Evolutionary conservation across 2,329 filamentous ascomycete species (phyloP).

Genomic region (Epichloe brachyelytri): DNA sequence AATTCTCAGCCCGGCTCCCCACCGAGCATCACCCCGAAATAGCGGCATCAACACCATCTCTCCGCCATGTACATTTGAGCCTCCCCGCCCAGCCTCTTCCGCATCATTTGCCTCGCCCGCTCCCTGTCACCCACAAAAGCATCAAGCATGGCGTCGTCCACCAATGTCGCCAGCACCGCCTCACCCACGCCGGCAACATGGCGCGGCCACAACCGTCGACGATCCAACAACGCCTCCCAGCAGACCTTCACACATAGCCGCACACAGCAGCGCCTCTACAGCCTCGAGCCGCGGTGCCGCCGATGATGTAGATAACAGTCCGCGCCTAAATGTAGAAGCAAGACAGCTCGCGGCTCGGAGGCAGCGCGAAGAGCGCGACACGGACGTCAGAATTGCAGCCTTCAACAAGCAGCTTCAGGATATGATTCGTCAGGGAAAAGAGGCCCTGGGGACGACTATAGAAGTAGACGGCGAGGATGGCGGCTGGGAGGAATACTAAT

Average conservation of each 20-base stretch:
- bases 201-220: constrained; percentile 9
- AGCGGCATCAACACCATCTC: constrained; percentile 25
- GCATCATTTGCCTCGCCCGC: constrained; percentile 20
- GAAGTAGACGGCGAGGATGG: constrained; percentile 46
- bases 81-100: constrained; percentile 15
- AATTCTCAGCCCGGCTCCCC: constrained; percentile 9
- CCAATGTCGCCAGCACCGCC: constrained; percentile 11
- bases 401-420: constrained; percentile 69
- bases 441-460: constrained; percentile 66
- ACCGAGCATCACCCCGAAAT: neutral
- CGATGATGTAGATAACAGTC: constrained; percentile 23
- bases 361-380: constrained; percentile 59
- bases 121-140: constrained; percentile 30
- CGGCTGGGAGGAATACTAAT: constrained; percentile 18
- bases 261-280: constrained; percentile 31
- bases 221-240: constrained; percentile 3
- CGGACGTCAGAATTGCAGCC: constrained; percentile 65
- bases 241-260: constrained; percentile 25
- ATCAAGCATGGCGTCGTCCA: constrained; percentile 16
- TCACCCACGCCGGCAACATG: constrained; percentile 11
- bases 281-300: constrained; percentile 20
- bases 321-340: constrained; percentile 50
- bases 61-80: constrained; percentile 3
- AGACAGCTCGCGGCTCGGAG: constrained; percentile 60
- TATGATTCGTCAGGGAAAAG: constrained; percentile 80